These are phyloP conservation scores for Meripilus lineatus DNA, from an alignment of 1,284 basidiomycete genomes.

Conservation along the genomic window DNA sequence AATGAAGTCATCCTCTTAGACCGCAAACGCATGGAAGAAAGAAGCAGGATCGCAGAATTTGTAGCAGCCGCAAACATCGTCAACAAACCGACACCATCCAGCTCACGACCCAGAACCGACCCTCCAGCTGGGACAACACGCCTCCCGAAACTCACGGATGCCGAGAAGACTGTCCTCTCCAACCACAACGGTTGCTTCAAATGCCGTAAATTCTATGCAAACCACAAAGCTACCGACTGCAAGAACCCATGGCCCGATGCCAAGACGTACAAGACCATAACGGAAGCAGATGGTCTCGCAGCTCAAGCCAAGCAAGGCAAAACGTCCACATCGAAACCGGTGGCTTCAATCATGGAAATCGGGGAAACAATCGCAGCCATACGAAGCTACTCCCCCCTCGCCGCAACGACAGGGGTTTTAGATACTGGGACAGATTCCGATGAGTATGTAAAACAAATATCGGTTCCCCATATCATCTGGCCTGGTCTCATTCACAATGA, in stretches of 20 bases:
- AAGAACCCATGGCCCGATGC: slow-evolving; percentile 12
- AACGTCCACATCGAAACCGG: neutral
- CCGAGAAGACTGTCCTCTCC: slow-evolving; percentile 1
- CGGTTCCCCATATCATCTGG: neutral
- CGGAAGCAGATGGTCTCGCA: neutral
- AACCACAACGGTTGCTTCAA: slow-evolving; percentile 15
- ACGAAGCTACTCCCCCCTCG: neutral
- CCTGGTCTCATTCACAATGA: slow-evolving; percentile 1
- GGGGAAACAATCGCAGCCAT: slow-evolving; percentile 3
- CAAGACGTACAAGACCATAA: neutral
- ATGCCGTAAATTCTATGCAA: slow-evolving; percentile 9
- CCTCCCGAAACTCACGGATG: slow-evolving; percentile 6
- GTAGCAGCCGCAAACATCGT: too few species aligned
- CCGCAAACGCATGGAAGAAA: too few species aligned
- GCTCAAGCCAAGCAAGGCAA: neutral
- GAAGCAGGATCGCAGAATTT: too few species aligned
- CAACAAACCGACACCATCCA: too few species aligned
- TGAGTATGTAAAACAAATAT: neutral
- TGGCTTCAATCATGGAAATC: neutral
- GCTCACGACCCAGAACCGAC: too few species aligned
- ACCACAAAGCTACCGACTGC: slow-evolving; percentile 9
- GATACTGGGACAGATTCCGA: slow-evolving; percentile 4
- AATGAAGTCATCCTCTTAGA: too few species aligned
- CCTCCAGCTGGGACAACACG: too few species aligned
- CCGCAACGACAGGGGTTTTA: neutral